A percentile compares a stretch with the other conserved stretches of the same genome.
Evolutionary conservation across 441 rosid genomes (phyloP).

Genomic region (Breynia disticha): DNA sequence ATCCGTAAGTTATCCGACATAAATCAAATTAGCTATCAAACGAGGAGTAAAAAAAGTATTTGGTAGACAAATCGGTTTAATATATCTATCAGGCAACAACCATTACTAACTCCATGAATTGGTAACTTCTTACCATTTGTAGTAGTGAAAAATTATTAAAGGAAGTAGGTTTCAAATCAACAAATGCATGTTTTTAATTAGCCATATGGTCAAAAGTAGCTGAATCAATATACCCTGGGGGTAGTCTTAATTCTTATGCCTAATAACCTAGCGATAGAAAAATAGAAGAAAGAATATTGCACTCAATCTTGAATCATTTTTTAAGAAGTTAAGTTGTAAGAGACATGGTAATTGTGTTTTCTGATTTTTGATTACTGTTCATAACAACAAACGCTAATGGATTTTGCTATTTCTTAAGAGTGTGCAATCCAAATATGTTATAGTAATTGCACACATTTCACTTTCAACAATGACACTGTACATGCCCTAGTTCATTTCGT

Average conservation of each 20-base stretch:
- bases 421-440: not conserved
- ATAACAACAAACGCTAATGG: not conserved
- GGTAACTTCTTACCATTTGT: conserved; percentile 3
- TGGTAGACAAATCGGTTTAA: not conserved
- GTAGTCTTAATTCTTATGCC: not conserved
- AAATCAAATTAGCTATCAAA: conserved; percentile 1
- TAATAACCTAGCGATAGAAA: not conserved
- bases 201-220: not conserved
- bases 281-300: not conserved
- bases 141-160: not conserved
- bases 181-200: conserved; percentile 1
- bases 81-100: not conserved
- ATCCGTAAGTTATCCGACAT: not conserved
- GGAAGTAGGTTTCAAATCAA: not conserved
- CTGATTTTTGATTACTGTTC: not conserved
- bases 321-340: not conserved
- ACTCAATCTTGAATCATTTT: not conserved
- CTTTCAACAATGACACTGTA: conserved; percentile 2
- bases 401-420: not conserved
- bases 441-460: conserved; percentile 1
- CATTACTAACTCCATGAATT: conserved; percentile 2
- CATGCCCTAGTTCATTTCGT: conserved; percentile 1
- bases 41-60: not conserved
- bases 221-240: not conserved
- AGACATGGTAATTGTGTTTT: not conserved